Evolutionary conservation across 192 early-diverging fungal genomes (phyloP), one percentile per base, ranked within the genome.

Genomic region (Podila horticola): DNA sequence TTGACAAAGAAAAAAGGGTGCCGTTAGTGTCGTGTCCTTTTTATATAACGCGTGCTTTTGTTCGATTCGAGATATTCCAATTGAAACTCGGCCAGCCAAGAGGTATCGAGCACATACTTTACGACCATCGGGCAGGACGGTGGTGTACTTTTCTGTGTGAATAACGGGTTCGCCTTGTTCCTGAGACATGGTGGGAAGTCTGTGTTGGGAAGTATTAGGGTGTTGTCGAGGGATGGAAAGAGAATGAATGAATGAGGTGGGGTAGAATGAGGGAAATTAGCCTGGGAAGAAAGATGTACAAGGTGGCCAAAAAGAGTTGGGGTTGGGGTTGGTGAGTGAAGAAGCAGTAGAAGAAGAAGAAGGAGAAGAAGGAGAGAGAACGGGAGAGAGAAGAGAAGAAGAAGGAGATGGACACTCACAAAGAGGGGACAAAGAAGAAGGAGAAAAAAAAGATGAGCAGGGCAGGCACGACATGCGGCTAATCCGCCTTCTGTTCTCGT

Each of bases 121-220:
- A 29, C 77, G 66, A 29, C 77, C 77, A 29, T 81, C 77, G 15
- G 77, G 77, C 17, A 81, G 38, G 50, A 73, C 67, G 52, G 71
- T 73, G 34, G 68, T 66, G 45, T 69, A 33, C 17, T 13, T 81
- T 60, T 81, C 71, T 49, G 61, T 69, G 57, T 81, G 69, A 17
- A 81, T 71, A 24, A 73, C 51, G 66, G 77, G 77, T 36, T 81
- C 77, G 51, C 75, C 75, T 34, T 67, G 64, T 58, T 79, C 49
- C 51, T 77, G 75, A 15, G 68, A 51, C 36, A 55, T 55, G 8
- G 24, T 55, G 19, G 8, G 20, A 10, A 24, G 20, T 24, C 6
- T 55, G 20, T 24, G 20, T 63, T 63, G 36, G 20, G 34, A 10
- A 29, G 59, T 31, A 15, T 20, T 12, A 15, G 41, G 2, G 2